phyloP scores from a whole-genome alignment of 345 rosid genomes.

The Salix udensis region DNA sequence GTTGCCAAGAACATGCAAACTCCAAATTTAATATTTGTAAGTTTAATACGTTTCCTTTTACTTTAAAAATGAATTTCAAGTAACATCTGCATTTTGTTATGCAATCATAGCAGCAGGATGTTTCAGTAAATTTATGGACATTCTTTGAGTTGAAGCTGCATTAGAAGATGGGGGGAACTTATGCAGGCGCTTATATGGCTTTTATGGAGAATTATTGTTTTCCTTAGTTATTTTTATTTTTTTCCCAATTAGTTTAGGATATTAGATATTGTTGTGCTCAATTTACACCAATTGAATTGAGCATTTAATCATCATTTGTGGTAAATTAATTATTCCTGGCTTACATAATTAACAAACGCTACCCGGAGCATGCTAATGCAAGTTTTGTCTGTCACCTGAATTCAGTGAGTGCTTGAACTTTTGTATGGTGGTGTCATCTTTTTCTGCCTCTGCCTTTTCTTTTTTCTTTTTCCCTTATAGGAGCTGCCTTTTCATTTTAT shows the following conservation, averaged over 20 bases:
- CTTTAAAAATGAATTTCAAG: not conserved
- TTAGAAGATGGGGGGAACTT: not conserved
- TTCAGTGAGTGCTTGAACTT: not conserved
- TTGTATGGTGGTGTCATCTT: not conserved
- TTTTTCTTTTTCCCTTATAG: not conserved
- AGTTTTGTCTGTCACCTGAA: not conserved
- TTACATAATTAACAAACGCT: not conserved
- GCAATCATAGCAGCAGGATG: no score
- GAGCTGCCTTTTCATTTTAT: not conserved
- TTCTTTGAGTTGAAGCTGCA: not conserved
- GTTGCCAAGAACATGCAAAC: slow-evolving; percentile 39
- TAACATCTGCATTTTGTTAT: not conserved
- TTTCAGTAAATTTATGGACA: not conserved
- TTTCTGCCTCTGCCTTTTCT: not conserved
- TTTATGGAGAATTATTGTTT: no score
- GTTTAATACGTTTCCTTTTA: not conserved
- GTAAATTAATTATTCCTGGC: no score
- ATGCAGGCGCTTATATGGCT: no score
- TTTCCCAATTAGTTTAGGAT: no score
- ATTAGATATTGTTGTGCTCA: no score
- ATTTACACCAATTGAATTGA: no score
- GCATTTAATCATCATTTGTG: no score
- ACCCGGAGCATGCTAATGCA: not conserved
- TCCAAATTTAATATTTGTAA: slow-evolving; percentile 5
- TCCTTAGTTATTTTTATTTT: no score